Conservation (phyloP, 1,284 basidiomycete species). For the Ustilago trichophora region DNA sequence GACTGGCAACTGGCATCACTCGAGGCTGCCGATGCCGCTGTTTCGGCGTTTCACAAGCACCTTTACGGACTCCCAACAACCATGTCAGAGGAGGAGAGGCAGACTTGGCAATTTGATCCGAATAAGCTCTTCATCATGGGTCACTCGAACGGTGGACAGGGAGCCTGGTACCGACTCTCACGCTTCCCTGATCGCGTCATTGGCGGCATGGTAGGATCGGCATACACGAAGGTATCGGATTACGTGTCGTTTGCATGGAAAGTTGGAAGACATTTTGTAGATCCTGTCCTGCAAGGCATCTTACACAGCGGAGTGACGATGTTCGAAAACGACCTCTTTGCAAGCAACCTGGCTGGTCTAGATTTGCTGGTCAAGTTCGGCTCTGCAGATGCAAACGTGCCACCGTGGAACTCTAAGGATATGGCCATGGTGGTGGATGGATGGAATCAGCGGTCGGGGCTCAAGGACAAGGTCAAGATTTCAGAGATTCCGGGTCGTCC, state of each 20-base stretch:
- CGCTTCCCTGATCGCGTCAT: conserved; percentile 80
- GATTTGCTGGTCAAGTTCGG: conserved; percentile 81
- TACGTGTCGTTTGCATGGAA: conserved; percentile 80
- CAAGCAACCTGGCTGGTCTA: conserved; percentile 76
- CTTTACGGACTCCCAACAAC: conserved; percentile 23
- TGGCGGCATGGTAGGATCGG: conserved; percentile 65
- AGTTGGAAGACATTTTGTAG: conserved; percentile 74
- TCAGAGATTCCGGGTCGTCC: conserved; percentile 73
- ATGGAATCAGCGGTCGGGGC: conserved; percentile 68
- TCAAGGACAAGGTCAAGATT: conserved; percentile 65
- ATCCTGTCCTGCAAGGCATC: conserved; percentile 77
- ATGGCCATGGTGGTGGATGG: conserved; percentile 72
- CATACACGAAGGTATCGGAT: conserved; percentile 72
- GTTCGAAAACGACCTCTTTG: conserved; percentile 85
- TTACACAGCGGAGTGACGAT: conserved; percentile 77
- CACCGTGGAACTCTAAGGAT: conserved; percentile 80
- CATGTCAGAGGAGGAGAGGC: conserved; percentile 9
- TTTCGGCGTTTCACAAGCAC: conserved; percentile 69
- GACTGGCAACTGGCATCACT: conserved; percentile 84
- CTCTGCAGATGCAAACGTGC: conserved; percentile 79
- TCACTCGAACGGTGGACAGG: conserved; percentile 93
- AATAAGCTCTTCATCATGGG: conserved; percentile 75
- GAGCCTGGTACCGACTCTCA: conserved; percentile 80
- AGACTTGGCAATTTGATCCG: conserved; percentile 28
- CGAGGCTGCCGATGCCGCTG: conserved; percentile 73